Base-by-base conservation (phyloP, 2,329 filamentous ascomycete species). In the Fusarium burgessii region DNA sequence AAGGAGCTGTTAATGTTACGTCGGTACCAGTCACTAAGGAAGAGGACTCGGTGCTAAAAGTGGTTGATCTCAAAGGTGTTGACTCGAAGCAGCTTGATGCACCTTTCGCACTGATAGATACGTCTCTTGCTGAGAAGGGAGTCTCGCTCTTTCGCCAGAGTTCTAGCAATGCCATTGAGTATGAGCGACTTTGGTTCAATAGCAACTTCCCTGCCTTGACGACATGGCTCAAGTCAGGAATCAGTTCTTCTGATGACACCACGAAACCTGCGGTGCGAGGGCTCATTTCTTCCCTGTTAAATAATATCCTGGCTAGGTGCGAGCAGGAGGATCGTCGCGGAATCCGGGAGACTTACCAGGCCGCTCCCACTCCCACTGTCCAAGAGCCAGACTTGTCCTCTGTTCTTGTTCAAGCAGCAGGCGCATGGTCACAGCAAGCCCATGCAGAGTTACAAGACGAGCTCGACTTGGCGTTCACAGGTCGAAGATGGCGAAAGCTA, bases 361-460 rank as follows among this genome's bases (percentile, higher is more conserved):
- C 74, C 8, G 14, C 51, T 5, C 18, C 54, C 1, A 17, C 47
- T 7, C 20, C 51, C 0, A n/a, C 20, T 7, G 45, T 29, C 75
- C 3, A 71, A 80, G 64, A 49, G 76, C 2, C 70, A 80, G 11
- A 76, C 82, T 3, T 81, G 84, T 12, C 78, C 84, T 47, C 64
- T 10, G 82, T 75, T 7, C 83, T 97, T n/a, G 84, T 89, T 45
- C 78, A 80, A 5, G 86, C 85, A 2, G 87, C 97, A 1, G 84
- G 89, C 1, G 80, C 83, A 6, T 98, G 95, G 94, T 91, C 94
- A 0, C 91, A 95, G 75, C 84, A 85, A 25, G 93, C 93, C 0
- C 95, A 98, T 78, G 87, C 90, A 2, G 95, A 98, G 80, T 86
- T 98, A 11, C 93, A 94, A 68, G 88, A 92, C 54, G 88, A 94